Percentiles rank a stretch among this genome's conserved stretches.
These are phyloP conservation scores for Leccinum imitatum DNA, from an alignment of 768 basidiomycete species.

Conservation along the genomic window DNA sequence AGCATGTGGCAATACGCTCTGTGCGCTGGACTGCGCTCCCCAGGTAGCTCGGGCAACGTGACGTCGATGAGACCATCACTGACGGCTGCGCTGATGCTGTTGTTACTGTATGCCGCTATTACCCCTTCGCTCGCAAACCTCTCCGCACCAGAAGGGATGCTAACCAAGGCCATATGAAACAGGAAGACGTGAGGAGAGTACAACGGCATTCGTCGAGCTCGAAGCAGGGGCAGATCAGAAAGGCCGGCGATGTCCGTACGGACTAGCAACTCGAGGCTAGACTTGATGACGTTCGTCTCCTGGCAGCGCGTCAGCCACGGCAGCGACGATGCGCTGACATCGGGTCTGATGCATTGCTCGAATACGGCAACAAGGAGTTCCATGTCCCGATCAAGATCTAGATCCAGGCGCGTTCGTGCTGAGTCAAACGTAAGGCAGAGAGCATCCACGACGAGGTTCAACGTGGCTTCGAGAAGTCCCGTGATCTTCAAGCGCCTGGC, in stretches of 20 bases:
- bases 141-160: constrained; percentile 76
- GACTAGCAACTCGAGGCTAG: constrained; percentile 71
- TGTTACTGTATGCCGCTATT: constrained; percentile 80
- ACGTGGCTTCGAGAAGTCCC: constrained; percentile 57
- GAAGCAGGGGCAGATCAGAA: constrained; percentile 62
- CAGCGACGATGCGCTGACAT: constrained; percentile 65
- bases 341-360: constrained; percentile 70
- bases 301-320: constrained; percentile 81
- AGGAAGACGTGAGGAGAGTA: constrained; percentile 78
- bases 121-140: constrained; percentile 82
- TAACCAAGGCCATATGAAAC: constrained; percentile 84
- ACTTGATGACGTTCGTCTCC: constrained; percentile 74
- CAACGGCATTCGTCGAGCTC: constrained; percentile 61
- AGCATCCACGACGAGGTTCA: constrained; percentile 68
- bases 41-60: constrained; percentile 64
- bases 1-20: constrained; percentile 83
- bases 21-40: constrained; percentile 78
- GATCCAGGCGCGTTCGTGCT: constrained; percentile 53
- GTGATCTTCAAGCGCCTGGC: constrained; percentile 62
- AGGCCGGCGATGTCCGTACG: constrained; percentile 69
- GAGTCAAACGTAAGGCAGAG: constrained; percentile 63
- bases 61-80: constrained; percentile 73
- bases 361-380: constrained; percentile 81
- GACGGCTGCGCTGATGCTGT: constrained; percentile 72
- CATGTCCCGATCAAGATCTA: constrained; percentile 78